Evolutionary conservation across 2,329 filamentous ascomycete genomes (phyloP).

Genomic region (Aspergillus brunneoviolaceus): DNA sequence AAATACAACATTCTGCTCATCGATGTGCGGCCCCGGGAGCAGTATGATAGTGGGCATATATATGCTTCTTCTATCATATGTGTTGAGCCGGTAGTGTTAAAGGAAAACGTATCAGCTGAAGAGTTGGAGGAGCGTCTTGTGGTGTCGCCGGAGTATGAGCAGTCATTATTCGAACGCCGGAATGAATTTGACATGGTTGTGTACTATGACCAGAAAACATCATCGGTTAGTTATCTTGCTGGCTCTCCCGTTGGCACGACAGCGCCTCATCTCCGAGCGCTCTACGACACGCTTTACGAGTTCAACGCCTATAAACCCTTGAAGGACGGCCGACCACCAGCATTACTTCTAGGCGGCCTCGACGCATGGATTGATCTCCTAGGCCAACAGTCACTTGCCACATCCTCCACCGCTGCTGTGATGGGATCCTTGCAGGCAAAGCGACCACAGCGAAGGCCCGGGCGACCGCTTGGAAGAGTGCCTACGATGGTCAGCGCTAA

Average conservation of each 20-base stretch:
- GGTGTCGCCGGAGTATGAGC: conserved; percentile 59
- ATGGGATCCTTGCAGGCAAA: conserved; percentile 46
- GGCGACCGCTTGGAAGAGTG: conserved; percentile 53
- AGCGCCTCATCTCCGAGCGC: conserved; percentile 62
- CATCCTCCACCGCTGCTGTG: conserved; percentile 55
- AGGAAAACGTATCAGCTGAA: conserved; percentile 65
- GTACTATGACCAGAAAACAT: conserved; percentile 76
- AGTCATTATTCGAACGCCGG: conserved; percentile 67
- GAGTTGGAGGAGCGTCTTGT: conserved; percentile 55
- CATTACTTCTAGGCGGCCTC: conserved; percentile 77
- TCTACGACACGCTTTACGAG: conserved; percentile 77
- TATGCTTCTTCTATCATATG: conserved; percentile 81
- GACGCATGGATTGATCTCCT: conserved; percentile 85
- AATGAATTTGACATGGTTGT: conserved; percentile 83
- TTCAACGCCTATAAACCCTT: conserved; percentile 79
- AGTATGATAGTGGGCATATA: conserved; percentile 88
- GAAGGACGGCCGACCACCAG: conserved; percentile 63
- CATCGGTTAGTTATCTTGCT: conserved; percentile 57
- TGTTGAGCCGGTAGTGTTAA: conserved; percentile 76
- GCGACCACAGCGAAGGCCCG: conserved; percentile 37
- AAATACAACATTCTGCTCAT: conserved; percentile 73
- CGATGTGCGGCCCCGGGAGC: conserved; percentile 75
- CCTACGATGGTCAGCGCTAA: conserved; percentile 53
- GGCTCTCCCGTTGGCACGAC: conserved; percentile 47
- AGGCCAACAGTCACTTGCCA: conserved; percentile 64